These are phyloP conservation scores for Penicillium coprophilum DNA, from an alignment of 495 filamentous ascomycete genomes.

Conservation along the genomic window DNA sequence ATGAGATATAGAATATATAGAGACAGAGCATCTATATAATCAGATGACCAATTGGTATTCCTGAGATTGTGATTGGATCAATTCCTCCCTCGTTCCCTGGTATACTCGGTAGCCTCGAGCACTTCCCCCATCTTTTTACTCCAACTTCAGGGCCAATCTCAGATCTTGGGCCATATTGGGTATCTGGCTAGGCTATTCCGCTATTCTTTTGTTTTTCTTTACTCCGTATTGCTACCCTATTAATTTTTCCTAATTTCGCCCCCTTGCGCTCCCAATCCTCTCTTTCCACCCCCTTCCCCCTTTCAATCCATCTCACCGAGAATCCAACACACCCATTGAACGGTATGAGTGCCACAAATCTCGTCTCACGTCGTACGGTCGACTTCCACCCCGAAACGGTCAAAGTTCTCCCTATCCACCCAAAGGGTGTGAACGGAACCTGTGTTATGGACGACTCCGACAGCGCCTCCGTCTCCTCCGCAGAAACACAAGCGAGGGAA, in stretches of 20 bases:
- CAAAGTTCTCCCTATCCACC: constrained; percentile 1
- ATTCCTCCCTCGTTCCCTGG: constrained; percentile 3
- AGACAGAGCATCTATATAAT: too few species aligned
- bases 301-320: constrained; percentile 6
- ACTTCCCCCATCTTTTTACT: constrained; percentile 7
- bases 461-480: constrained; percentile 23
- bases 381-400: constrained; percentile 5
- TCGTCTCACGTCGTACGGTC: constrained; percentile 1
- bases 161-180: neutral
- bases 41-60: constrained; percentile 13
- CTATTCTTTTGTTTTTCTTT: neutral
- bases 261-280: neutral
- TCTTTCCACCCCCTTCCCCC: neutral
- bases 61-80: constrained; percentile 8
- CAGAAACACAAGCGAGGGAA: constrained; percentile 21
- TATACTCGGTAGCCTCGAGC: constrained; percentile 9
- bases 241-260: constrained; percentile 10
- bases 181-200: neutral
- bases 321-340: constrained; percentile 1
- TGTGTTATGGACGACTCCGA: constrained; percentile 25
- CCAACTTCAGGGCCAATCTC: neutral
- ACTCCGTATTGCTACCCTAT: neutral
- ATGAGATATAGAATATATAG: too few species aligned
- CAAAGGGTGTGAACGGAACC: constrained; percentile 14
- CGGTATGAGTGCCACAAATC: neutral